phyloP scores from a whole-genome alignment of 148 eudicot species.

The Fagopyrum tataricum region DNA sequence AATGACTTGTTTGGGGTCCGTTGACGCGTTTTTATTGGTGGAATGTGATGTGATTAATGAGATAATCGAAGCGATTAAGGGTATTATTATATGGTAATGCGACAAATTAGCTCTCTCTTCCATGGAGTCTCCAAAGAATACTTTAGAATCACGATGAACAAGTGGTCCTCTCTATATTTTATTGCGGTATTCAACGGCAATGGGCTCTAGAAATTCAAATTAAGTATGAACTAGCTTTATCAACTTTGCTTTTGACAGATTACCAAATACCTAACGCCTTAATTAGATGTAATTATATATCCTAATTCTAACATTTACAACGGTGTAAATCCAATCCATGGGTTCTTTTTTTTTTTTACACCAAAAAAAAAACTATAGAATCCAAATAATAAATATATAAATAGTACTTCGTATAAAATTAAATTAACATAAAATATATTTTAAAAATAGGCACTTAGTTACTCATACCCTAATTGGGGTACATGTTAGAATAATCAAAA shows the following conservation, averaged over 20 bases:
- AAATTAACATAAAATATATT: too few relatives aligned
- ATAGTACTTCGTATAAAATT: too few relatives aligned
- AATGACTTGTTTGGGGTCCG: conserved; percentile 8
- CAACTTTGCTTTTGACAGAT: conserved; percentile 12
- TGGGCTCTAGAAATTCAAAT: not conserved
- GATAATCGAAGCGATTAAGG: not conserved
- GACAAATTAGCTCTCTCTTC: conserved; percentile 14
- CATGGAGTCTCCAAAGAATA: not conserved
- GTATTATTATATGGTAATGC: not conserved
- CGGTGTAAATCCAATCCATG: not conserved
- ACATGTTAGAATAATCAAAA: too few relatives aligned
- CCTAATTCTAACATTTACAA: not conserved
- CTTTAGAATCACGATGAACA: conserved; percentile 12
- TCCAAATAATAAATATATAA: too few relatives aligned
- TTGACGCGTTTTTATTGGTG: conserved; percentile 13
- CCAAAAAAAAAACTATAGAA: too few relatives aligned
- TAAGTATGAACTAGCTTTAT: conserved; percentile 4
- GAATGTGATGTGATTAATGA: conserved; percentile 9
- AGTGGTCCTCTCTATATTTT: not conserved
- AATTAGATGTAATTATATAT: not conserved
- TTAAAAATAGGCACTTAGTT: too few relatives aligned
- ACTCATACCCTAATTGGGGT: too few relatives aligned
- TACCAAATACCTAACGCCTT: conserved; percentile 9
- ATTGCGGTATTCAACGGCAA: conserved; percentile 2
- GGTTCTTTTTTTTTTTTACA: too few relatives aligned